Percentiles rank a stretch among this genome's conserved stretches.
These are phyloP conservation scores for Ophiosphaerella narmari DNA, from an alignment of 2,329 filamentous ascomycete genomes.

Conservation along the genomic window DNA sequence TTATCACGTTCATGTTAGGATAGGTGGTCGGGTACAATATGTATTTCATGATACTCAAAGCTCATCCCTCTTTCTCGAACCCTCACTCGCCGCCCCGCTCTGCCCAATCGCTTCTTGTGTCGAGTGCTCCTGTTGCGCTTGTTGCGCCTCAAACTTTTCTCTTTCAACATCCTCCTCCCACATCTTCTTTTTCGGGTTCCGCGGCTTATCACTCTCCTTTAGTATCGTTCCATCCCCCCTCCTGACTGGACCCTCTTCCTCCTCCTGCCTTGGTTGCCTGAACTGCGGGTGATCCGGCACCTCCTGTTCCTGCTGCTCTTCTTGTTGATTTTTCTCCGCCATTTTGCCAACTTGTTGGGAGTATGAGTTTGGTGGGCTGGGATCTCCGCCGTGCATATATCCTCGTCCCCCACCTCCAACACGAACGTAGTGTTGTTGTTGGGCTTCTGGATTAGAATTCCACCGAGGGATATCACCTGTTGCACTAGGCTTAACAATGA, in stretches of 20 bases:
- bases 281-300: conserved; percentile 28
- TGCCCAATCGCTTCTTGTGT: conserved; percentile 6
- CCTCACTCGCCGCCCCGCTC: background rate
- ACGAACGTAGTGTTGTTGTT: conserved; percentile 44
- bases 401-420: conserved; percentile 58
- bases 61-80: conserved; percentile 26
- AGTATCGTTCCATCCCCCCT: conserved; percentile 54
- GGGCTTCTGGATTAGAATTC: conserved; percentile 32
- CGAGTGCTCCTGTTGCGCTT: conserved; percentile 21
- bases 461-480: conserved; percentile 42
- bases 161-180: conserved; percentile 57
- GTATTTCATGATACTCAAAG: conserved; percentile 15
- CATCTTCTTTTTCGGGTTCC: conserved; percentile 66
- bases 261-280: conserved; percentile 28
- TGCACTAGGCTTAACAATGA: conserved; percentile 54
- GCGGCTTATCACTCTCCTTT: conserved; percentile 45
- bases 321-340: conserved; percentile 28
- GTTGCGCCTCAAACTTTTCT: conserved; percentile 28
- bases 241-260: conserved; percentile 40
- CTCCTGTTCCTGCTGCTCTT: conserved; percentile 22
- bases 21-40: background rate
- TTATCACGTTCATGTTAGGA: too few species aligned
- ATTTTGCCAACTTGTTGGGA: conserved; percentile 40
- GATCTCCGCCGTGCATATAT: conserved; percentile 48
- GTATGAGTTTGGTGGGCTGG: conserved; percentile 40